phyloP scores from a whole-genome alignment of 1,284 basidiomycete genomes.

The Marasmius tenuissimus region DNA sequence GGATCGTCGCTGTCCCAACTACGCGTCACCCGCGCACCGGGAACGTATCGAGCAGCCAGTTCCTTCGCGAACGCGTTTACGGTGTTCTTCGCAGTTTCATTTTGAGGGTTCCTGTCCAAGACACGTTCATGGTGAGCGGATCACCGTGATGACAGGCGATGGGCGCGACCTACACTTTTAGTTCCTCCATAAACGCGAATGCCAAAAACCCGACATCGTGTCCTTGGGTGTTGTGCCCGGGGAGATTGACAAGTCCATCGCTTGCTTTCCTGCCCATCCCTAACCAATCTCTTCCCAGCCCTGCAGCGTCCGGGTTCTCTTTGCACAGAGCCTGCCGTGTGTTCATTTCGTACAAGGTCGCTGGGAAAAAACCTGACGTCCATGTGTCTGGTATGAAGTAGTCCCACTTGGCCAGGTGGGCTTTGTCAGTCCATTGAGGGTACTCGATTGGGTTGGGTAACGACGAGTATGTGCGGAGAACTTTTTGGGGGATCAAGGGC shows the following conservation, averaged over 20 bases:
- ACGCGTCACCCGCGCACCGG: conserved; percentile 46
- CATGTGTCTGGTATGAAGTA: conserved; percentile 56
- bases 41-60: conserved; percentile 44
- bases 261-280: conserved; percentile 48
- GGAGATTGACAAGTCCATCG: conserved; percentile 47
- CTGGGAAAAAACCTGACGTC: conserved; percentile 72
- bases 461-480: conserved; percentile 47
- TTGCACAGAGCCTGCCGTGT: conserved; percentile 49
- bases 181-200: conserved; percentile 60
- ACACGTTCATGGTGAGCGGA: not conserved
- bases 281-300: conserved; percentile 51
- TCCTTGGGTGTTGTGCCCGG: conserved; percentile 38
- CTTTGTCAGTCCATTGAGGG: conserved; percentile 51
- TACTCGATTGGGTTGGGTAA: conserved; percentile 46
- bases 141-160: not conserved
- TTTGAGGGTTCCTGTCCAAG: conserved; percentile 38
- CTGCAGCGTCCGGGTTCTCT: conserved; percentile 17
- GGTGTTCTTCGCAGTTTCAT: conserved; percentile 42
- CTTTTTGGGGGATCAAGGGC: conserved; percentile 52
- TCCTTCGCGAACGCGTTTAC: conserved; percentile 45
- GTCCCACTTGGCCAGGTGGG: conserved; percentile 46
- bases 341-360: conserved; percentile 58
- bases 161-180: conserved; percentile 37
- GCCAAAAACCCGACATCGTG: conserved; percentile 74
- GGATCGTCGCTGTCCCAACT: conserved; percentile 61